Base-by-base conservation (phyloP, 345 rosid genomes). In the Rubroshorea leprosula region DNA sequence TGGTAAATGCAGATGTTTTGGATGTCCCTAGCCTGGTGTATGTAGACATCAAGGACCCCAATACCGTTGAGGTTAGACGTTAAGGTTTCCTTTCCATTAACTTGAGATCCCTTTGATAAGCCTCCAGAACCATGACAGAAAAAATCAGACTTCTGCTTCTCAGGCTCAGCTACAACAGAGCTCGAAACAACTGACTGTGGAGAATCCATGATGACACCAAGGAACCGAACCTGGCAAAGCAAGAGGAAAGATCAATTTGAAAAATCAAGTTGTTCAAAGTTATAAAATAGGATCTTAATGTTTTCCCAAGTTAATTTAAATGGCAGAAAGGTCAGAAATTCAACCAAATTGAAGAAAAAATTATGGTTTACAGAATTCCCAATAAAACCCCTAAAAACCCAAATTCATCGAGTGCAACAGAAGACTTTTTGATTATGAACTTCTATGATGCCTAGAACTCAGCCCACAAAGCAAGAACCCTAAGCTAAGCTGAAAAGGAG, bases 1-100 rank as follows among this genome's bases (percentile, higher is more conserved):
- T 94, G 99, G 83, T 94, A 94, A 75, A 94, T 94, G 84, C 99
- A 94, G 68, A 94, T 82, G 83, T 94, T 94, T 1, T 94, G 97
- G 63, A 94, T 90, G 68, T 94, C 99, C 73, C 99, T 80, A 15
- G 99, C 99, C 70, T 86, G 90, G 72, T 90, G 95, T 21, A 94
- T 63, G 75, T 63, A 80, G 56, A 90, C 90, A 59, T 84, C 83
- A 39, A 94, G 90, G 23, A 69, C 65, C 38, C 99, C 97, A 25
- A 85, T 61, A 70, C 67, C 69, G 61, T 77, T 78, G 24, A 18
- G 38, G 58, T 68, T 64, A 54, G 64, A 69, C 43, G 15, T 65
- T 35, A 27, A 54, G 31, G 71, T 57, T 71, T 69, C 81, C 20
- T 69, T 72, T 26, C 71, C 60, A 54, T 62, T 76, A 63, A 71